Evolutionary conservation across 129 eudicot genomes (phyloP).

Genomic region (Helianthus annuus): DNA sequence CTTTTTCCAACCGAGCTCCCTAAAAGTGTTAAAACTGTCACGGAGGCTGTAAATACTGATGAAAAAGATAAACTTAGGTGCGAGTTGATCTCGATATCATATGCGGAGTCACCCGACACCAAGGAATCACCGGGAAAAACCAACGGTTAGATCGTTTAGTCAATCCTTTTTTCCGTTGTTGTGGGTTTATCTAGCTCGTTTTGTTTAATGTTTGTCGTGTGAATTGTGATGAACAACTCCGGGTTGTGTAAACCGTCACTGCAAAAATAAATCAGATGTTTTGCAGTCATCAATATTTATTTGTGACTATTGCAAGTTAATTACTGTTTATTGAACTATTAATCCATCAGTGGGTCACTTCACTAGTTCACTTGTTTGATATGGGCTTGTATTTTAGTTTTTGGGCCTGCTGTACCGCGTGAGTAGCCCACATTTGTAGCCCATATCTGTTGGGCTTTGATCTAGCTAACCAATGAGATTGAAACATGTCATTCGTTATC

Average conservation of each 20-base stretch:
- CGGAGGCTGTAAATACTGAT: conserved; percentile 34
- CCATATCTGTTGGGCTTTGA: no score
- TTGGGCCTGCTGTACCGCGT: background rate
- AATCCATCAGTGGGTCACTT: background rate
- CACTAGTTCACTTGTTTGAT: background rate
- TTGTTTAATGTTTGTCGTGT: conserved; percentile 16
- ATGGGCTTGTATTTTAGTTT: background rate
- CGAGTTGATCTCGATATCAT: conserved; percentile 59
- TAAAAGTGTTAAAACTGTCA: conserved; percentile 22
- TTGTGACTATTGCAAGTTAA: conserved; percentile 22
- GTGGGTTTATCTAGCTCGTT: conserved; percentile 13
- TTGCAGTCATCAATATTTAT: conserved; percentile 23
- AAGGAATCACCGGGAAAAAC: conserved; percentile 33
- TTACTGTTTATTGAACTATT: conserved; percentile 17
- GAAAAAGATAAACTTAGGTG: conserved; percentile 52
- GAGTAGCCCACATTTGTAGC: background rate
- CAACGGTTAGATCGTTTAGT: conserved; percentile 42
- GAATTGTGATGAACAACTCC: conserved; percentile 23
- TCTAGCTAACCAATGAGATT: no score
- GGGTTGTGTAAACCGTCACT: conserved; percentile 6
- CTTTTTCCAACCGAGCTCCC: conserved; percentile 18
- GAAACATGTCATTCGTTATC: no score
- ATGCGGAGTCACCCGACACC: conserved; percentile 54
- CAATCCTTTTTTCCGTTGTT: conserved; percentile 6
- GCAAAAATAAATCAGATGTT: conserved; percentile 18